Base-by-base conservation (phyloP, 2,329 filamentous ascomycete genomes). In the Hymenoscyphus fraxineus region DNA sequence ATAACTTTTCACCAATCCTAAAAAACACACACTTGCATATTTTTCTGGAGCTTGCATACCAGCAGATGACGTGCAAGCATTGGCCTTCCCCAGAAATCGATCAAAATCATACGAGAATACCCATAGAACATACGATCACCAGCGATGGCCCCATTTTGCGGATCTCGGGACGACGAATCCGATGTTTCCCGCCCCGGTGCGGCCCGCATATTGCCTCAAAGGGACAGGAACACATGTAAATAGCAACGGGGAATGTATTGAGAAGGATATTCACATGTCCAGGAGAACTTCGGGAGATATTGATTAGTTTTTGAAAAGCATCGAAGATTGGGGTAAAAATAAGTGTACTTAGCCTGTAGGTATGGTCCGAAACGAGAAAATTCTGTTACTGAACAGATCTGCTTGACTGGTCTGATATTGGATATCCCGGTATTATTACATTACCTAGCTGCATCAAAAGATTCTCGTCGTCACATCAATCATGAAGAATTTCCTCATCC, bases 401-500 rank as follows among this genome's bases (percentile, higher is more conserved):
- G 44, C 44, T 22, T 22, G 6, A 51, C 44, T 51, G 44, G 44
- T 51, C 19, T 51, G 44, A 51, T 51, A 51, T 51, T 51, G n/a
- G 44, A 51, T 51, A 19, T 22, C 12, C 19, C 44, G 44, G 44
- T 51, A 22, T 9, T 51, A 22, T 19, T 35, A 35, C 35, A 35
- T 35, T 6, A 35, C 35, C 35, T 22, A 51, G 19, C 44, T 22
- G 44, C 19, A 51, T 51, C 44, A 22, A 51, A 51, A 22, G n/a
- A 22, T 51, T 51, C 44, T 51, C 44, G 44, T 51, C 44, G 19
- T 19, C 22, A 51, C 19, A 22, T 51, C 22, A 51, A 51, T 51
- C 44, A 51, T 51, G 44, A 19, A 51, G n/a, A 19, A 22, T 51
- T 51, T 51, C 44, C 44, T 51, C 57, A 41, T 59, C 32, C 35